Evolutionary conservation across 2,329 filamentous ascomycete species (phyloP).

Genomic region (Fusarium decemcellulare): DNA sequence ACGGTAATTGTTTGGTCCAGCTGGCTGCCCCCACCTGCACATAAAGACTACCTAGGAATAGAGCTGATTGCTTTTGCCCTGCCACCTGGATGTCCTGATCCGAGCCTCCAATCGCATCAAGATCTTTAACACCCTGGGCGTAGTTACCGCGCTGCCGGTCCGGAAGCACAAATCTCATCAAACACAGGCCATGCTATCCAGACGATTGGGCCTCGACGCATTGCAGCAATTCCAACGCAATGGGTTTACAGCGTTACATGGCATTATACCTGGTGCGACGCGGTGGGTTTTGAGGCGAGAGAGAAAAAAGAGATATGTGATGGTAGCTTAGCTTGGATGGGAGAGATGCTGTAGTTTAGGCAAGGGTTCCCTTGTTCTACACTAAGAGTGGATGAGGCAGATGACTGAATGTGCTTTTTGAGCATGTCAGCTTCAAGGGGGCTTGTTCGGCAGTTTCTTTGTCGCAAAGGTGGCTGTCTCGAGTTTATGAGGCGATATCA

Average conservation of each 20-base stretch:
- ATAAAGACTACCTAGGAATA: not conserved
- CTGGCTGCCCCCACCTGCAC: no score
- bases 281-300: not conserved
- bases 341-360: not conserved
- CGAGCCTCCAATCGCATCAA: conserved; percentile 2
- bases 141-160: not conserved
- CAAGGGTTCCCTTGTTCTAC: conserved; percentile 27
- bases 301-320: conserved; percentile 34
- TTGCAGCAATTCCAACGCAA: not conserved
- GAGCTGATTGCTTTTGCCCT: conserved; percentile 3
- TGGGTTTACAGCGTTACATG: conserved; percentile 6
- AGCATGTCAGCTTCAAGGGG: conserved; percentile 2
- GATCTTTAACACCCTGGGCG: not conserved
- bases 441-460: not conserved
- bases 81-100: not conserved
- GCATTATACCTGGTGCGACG: conserved; percentile 14
- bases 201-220: conserved; percentile 12
- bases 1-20: not conserved
- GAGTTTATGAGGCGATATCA: not conserved
- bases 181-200: not conserved
- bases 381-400: conserved; percentile 7
- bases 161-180: not conserved
- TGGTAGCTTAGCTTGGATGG: not conserved
- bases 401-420: conserved; percentile 7
- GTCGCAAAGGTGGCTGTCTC: not conserved